Conservation (phyloP, 2,329 filamentous ascomycete species). For the Lachnellula occidentalis region DNA sequence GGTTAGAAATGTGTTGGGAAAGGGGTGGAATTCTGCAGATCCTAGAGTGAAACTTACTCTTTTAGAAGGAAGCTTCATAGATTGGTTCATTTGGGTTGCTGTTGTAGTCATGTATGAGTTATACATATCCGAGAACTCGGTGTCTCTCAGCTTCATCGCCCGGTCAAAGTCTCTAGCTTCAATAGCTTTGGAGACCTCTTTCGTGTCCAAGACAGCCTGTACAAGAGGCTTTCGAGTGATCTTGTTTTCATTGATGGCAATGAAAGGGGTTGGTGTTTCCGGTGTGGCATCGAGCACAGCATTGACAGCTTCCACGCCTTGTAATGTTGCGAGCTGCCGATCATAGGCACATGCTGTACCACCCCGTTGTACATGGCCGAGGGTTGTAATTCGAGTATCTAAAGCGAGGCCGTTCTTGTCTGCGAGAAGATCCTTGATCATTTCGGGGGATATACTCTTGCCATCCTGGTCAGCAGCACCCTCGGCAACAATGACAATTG, state of each 20-base stretch:
- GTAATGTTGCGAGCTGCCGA: constrained; percentile 84
- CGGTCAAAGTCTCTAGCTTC: constrained; percentile 77
- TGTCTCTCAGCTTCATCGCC: constrained; percentile 84
- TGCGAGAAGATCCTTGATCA: constrained; percentile 85
- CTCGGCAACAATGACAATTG: constrained; percentile 96
- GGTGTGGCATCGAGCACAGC: constrained; percentile 86
- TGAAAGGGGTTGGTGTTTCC: constrained; percentile 86
- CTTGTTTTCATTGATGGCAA: constrained; percentile 96
- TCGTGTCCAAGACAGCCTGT: constrained; percentile 80
- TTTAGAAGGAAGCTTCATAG: constrained; percentile 60
- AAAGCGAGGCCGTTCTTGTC: constrained; percentile 69
- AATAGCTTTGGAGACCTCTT: constrained; percentile 78
- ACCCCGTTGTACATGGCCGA: constrained; percentile 96
- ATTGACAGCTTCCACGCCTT: constrained; percentile 90
- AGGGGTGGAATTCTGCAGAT: not conserved
- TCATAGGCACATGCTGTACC: constrained; percentile 91
- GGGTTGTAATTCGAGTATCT: constrained; percentile 89
- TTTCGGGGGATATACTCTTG: constrained; percentile 72
- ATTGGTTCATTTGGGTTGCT: constrained; percentile 65
- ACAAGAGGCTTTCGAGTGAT: constrained; percentile 86
- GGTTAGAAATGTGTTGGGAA: constrained; percentile 27
- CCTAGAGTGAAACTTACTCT: constrained; percentile 49
- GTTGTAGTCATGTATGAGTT: constrained; percentile 88
- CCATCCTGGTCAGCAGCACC: constrained; percentile 82
- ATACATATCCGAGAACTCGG: constrained; percentile 92